These are phyloP conservation scores for Fonsecaea nubica DNA, from an alignment of 2,329 filamentous ascomycete genomes.

Conservation along the genomic window DNA sequence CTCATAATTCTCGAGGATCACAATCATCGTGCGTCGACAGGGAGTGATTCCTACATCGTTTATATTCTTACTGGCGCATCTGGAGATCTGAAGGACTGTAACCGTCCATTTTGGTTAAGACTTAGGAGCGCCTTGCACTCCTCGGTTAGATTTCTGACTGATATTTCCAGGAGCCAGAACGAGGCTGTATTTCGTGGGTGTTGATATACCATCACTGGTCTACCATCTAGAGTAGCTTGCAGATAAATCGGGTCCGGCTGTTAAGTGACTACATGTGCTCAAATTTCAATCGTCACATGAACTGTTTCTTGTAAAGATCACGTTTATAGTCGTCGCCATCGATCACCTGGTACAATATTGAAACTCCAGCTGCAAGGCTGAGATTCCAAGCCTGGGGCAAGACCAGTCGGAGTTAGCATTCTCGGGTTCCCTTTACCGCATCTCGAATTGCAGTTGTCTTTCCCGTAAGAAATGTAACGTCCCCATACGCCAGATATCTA, in stretches of 20 bases:
- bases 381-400: neutral
- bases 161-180: neutral
- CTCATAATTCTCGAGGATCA: constrained; percentile 53
- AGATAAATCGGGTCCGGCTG: neutral
- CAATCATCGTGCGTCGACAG: constrained; percentile 44
- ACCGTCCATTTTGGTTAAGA: too few relatives aligned
- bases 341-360: neutral
- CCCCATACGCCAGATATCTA: neutral
- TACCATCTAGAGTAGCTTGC: neutral
- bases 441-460: neutral
- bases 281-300: neutral
- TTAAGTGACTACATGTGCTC: neutral
- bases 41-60: constrained; percentile 26
- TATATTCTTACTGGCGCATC: too few relatives aligned
- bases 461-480: neutral
- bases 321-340: neutral
- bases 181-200: neutral
- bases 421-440: neutral
- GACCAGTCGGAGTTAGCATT: neutral
- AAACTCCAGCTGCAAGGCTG: neutral
- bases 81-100: too few relatives aligned
- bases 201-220: neutral
- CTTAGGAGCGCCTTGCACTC: neutral
- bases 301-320: neutral
- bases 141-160: neutral